Base-by-base conservation (phyloP, 2,329 filamentous ascomycete species). In the Diaporthe amygdali region DNA sequence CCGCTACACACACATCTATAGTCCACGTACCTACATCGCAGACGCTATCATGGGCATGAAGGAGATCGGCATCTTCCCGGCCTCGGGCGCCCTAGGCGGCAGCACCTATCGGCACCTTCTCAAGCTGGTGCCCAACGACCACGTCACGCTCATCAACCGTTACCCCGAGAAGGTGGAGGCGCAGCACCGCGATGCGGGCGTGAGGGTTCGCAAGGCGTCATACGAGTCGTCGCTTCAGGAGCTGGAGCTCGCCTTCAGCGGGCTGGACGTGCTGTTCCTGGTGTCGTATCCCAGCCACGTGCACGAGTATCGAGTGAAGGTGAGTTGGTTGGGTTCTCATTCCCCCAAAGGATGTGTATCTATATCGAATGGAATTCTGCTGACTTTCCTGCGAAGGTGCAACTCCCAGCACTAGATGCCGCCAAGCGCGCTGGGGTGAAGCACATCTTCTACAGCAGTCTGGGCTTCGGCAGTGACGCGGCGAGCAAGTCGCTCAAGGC, bases 391-490 rank as follows among this genome's bases (percentile, higher is more conserved):
- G 8, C 25, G 15, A 55, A 76, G 72, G 78, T 79, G 1, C 76
- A 80, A 64, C 78, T 84, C 3, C 78, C 80, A 4, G 88, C 87
- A 22, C 85, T 91, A 49, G 82, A 88, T 68, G 86, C 86, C 2
- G 89, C 89, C 1, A 80, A 81, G n/a, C 77, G 78, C 9, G 85
- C 83, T 0, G 86, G 86, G 25, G 86, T 91, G 3, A 79, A 79
- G 66, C 84, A 87, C 74, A 83, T 91, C n/a, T 86, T 87, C 78
- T 91, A 91, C 80, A 86, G 87, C 9, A 89, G 87, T 14, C 84
- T 91, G 2, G 88, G 82, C 14, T 90, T 90, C 72, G 88, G 81
- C 6, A 84, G 84, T 8, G 80, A 81, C 51, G 71, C 66, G 17
- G 75, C 81, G 8, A 74, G 74, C 32, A 75, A 78, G 47, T 63